Conservation (phyloP, 495 filamentous ascomycete species). For the Venustampulla echinocandica region DNA sequence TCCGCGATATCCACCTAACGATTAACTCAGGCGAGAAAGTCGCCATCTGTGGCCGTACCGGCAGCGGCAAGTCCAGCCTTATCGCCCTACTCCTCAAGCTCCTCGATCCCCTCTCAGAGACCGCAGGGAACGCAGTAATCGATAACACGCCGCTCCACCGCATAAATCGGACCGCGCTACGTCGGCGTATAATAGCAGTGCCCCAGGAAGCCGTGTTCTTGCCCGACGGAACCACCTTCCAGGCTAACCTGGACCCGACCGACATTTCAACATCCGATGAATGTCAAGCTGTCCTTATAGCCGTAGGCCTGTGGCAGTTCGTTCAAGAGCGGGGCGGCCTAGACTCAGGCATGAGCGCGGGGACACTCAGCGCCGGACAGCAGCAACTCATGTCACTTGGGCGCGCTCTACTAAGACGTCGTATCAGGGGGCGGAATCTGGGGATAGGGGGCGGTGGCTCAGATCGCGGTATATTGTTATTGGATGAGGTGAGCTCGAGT, state of each 20-base stretch:
- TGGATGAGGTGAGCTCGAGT: slow-evolving; percentile 26
- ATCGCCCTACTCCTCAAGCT: slow-evolving; percentile 28
- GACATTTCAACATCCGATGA: neutral
- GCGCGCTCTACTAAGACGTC: slow-evolving; percentile 42
- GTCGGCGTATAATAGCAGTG: slow-evolving; percentile 27
- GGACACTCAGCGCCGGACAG: slow-evolving; percentile 50
- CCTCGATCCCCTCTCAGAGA: slow-evolving; percentile 23
- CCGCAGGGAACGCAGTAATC: slow-evolving; percentile 11
- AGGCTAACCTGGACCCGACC: slow-evolving; percentile 15
- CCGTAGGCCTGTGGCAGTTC: slow-evolving; percentile 22
- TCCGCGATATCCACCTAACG: slow-evolving; percentile 10
- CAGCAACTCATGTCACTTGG: slow-evolving; percentile 57
- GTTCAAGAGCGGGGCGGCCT: slow-evolving; percentile 27
- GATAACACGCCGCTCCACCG: slow-evolving; percentile 22
- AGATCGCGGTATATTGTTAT: slow-evolving; percentile 22
- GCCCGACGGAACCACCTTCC: slow-evolving; percentile 22
- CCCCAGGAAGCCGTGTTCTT: slow-evolving; percentile 34
- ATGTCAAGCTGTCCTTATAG: slow-evolving; percentile 5
- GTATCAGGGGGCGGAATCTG: neutral
- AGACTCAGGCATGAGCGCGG: slow-evolving; percentile 39
- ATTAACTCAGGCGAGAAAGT: slow-evolving; percentile 20
- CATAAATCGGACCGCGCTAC: slow-evolving; percentile 23
- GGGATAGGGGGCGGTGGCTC: too few relatives aligned
- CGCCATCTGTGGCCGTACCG: slow-evolving; percentile 9
- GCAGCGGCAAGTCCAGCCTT: slow-evolving; percentile 24